A percentile compares a stretch with the other conserved stretches of the same genome.
phyloP scores from a whole-genome alignment of 306 rosid species.

The Lathyrus tuberosus region DNA sequence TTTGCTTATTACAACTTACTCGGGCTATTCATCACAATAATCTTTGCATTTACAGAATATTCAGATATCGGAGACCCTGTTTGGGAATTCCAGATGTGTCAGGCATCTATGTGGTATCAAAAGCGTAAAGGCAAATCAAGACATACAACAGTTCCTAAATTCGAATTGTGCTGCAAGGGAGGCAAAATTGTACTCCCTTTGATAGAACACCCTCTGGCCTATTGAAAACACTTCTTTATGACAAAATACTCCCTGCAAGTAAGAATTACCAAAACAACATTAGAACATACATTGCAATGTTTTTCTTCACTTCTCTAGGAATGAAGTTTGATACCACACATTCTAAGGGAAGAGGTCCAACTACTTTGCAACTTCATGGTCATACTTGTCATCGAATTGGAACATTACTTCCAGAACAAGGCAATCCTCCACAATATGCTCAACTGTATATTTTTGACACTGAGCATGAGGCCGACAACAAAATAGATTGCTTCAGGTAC shows the following conservation, averaged over 20 bases:
- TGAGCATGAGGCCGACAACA: too few relatives aligned
- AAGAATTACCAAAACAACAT: too few relatives aligned
- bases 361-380: background rate
- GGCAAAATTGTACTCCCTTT: background rate
- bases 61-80: background rate
- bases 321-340: background rate
- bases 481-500: too few relatives aligned
- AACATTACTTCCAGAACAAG: too few relatives aligned
- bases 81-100: background rate
- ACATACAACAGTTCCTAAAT: background rate
- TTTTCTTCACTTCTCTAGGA: background rate
- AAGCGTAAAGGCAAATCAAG: background rate
- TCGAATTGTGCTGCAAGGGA: background rate
- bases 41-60: too few relatives aligned
- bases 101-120: background rate
- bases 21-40: too few relatives aligned
- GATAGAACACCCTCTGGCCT: background rate
- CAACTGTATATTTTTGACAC: too few relatives aligned
- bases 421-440: too few relatives aligned
- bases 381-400: background rate
- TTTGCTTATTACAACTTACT: too few relatives aligned
- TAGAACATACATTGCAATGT: background rate
- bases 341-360: background rate
- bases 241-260: rapidly evolving
- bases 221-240: too few relatives aligned